phyloP scores from a whole-genome alignment of 176 grass and related monocot species.

The Ampelocalamus luodianensis region DNA sequence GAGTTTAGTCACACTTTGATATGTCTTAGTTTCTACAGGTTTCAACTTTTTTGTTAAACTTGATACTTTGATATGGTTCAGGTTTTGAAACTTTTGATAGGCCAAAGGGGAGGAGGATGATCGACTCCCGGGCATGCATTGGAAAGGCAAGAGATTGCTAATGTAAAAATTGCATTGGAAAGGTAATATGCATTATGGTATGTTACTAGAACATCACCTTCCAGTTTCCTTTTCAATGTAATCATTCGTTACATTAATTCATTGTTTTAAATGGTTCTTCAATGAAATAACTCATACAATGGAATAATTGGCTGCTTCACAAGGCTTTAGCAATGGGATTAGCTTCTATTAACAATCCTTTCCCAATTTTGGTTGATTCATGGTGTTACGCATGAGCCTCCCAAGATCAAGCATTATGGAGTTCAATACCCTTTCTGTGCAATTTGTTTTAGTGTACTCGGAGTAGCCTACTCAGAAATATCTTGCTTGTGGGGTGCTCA shows the following conservation, averaged over 20 bases:
- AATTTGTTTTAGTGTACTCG: background rate
- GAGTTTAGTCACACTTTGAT: too few species aligned
- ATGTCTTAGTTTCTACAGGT: too few species aligned
- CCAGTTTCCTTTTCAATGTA: too few species aligned
- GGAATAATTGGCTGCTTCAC: background rate
- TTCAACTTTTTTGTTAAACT: too few species aligned
- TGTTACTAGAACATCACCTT: background rate
- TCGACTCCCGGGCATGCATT: too few species aligned
- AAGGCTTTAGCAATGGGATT: background rate
- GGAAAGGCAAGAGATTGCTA: background rate
- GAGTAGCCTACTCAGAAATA: background rate
- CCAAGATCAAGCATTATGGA: background rate
- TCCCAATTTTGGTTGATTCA: background rate
- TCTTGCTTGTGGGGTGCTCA: background rate
- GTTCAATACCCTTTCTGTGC: background rate
- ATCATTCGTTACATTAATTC: too few species aligned
- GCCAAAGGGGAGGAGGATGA: too few species aligned
- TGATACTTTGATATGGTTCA: too few species aligned
- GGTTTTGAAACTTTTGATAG: too few species aligned
- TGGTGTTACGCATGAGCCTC: background rate
- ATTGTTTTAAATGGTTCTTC: too few species aligned
- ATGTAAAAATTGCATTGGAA: background rate
- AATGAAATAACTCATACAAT: background rate
- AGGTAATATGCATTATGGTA: background rate
- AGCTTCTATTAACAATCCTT: constrained; percentile 1